Percentiles rank a stretch among this genome's conserved stretches.
phyloP scores from a whole-genome alignment of 2,329 filamentous ascomycete genomes.

The Periconia digitata region DNA sequence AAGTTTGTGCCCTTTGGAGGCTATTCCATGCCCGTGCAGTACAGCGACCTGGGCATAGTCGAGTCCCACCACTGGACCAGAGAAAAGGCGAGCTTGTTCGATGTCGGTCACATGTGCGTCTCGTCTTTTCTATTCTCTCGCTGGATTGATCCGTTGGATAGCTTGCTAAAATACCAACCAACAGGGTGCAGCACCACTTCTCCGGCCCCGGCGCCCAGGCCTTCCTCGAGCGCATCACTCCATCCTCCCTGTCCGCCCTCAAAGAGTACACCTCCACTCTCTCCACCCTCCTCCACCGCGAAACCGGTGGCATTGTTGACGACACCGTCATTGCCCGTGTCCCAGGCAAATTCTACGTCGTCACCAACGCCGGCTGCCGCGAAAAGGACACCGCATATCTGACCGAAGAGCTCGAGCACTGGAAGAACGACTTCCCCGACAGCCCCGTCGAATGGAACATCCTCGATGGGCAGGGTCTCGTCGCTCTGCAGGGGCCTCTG shows the following conservation, averaged over 20 bases:
- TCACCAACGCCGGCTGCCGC: constrained; percentile 90
- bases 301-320: constrained; percentile 88
- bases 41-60: constrained; percentile 72
- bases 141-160: too few species aligned
- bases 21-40: constrained; percentile 91
- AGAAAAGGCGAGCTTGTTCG: constrained; percentile 84
- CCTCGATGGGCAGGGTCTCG: constrained; percentile 71
- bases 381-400: constrained; percentile 86
- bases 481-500: constrained; percentile 87
- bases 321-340: constrained; percentile 88
- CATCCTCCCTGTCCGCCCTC: constrained; percentile 68
- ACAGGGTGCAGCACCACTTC: constrained; percentile 77
- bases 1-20: constrained; percentile 98
- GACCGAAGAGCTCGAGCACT: constrained; percentile 63
- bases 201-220: constrained; percentile 75
- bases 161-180: not conserved
- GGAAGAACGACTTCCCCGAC: constrained; percentile 40
- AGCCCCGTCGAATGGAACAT: constrained; percentile 67
- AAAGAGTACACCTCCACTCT: constrained; percentile 72
- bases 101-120: constrained; percentile 90
- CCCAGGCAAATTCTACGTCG: constrained; percentile 73
- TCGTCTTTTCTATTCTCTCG: not conserved
- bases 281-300: constrained; percentile 73
- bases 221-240: constrained; percentile 84
- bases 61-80: constrained; percentile 91